Evolutionary conservation across 2,329 filamentous ascomycete genomes (phyloP).

Genomic region (Geosmithia flava): DNA sequence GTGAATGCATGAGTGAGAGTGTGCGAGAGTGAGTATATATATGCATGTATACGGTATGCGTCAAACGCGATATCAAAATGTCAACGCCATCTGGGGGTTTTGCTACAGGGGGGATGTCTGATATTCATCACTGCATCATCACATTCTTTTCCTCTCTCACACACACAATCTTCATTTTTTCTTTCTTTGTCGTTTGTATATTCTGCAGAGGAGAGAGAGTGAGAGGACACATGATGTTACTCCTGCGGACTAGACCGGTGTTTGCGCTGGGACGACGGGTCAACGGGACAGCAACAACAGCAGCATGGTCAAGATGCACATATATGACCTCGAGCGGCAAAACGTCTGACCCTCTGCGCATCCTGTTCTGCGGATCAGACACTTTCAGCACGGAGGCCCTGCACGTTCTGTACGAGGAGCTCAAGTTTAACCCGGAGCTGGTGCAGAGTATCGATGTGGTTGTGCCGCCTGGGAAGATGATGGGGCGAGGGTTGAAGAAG

Average conservation of each 20-base stretch:
- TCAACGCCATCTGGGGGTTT: background rate
- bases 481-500: constrained; percentile 60
- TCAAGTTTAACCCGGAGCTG: constrained; percentile 32
- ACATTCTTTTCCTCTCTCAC: background rate
- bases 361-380: constrained; percentile 93
- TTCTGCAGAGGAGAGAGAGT: too few relatives aligned
- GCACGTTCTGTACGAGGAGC: constrained; percentile 52
- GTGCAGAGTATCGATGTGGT: constrained; percentile 78
- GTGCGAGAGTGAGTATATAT: background rate
- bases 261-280: constrained; percentile 5
- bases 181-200: too few relatives aligned
- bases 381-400: constrained; percentile 75
- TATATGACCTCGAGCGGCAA: constrained; percentile 7
- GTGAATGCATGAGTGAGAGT: background rate
- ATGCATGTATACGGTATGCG: constrained; percentile 22
- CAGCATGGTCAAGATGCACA: background rate
- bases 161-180: background rate
- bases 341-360: constrained; percentile 51
- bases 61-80: constrained; percentile 16
- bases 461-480: constrained; percentile 65
- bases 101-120: background rate
- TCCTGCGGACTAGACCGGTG: constrained; percentile 2
- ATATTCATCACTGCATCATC: background rate
- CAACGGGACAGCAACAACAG: constrained; percentile 3
- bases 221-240: background rate